These are phyloP conservation scores for Guadua angustifolia DNA, from an alignment of 176 grass and related monocot species.

Conservation along the genomic window DNA sequence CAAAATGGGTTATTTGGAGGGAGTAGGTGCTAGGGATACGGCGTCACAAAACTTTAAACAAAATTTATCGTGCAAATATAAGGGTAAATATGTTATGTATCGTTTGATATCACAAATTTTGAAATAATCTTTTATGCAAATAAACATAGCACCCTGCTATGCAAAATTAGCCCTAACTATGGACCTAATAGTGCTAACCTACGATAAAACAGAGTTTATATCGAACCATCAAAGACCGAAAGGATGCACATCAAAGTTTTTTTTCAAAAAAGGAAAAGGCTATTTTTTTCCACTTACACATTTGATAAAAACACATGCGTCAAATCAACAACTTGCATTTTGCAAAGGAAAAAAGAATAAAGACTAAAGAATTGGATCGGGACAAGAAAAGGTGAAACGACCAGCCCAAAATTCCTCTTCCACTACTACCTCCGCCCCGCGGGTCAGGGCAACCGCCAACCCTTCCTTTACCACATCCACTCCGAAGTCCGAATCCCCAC, in stretches of 20 bases:
- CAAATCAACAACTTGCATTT: background rate
- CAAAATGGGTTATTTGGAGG: too few species aligned
- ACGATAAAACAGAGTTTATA: too few species aligned
- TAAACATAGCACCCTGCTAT: too few species aligned
- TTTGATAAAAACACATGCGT: background rate
- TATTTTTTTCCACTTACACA: background rate
- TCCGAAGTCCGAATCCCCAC: background rate
- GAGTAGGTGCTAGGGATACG: too few species aligned
- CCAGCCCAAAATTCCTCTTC: slow-evolving; percentile 12
- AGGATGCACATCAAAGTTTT: background rate
- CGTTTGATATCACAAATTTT: too few species aligned
- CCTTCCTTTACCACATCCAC: background rate
- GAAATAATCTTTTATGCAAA: too few species aligned
- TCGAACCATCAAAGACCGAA: background rate
- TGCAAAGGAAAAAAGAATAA: slow-evolving; percentile 19
- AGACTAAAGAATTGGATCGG: background rate
- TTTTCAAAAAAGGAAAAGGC: too few species aligned
- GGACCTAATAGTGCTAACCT: too few species aligned
- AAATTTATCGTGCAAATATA: too few species aligned
- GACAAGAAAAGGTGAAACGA: background rate
- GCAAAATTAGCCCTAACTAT: too few species aligned
- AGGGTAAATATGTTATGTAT: too few species aligned
- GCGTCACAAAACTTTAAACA: too few species aligned
- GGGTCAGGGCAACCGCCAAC: background rate
- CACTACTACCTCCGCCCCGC: background rate